Evolutionary conservation across 2,329 filamentous ascomycete species (phyloP).

Genomic region (Hortaea werneckii): DNA sequence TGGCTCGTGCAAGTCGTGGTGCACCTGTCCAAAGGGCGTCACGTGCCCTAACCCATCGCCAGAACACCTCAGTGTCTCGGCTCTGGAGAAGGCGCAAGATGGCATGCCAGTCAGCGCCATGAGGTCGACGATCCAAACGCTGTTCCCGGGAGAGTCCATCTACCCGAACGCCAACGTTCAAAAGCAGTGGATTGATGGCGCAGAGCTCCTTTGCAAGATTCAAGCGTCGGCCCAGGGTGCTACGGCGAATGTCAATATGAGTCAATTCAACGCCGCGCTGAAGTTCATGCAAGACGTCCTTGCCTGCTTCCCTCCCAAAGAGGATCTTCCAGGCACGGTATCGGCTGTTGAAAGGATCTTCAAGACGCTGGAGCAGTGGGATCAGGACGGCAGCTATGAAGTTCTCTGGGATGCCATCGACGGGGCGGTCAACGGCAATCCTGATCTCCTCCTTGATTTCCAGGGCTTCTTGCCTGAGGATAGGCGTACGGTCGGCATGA

Average conservation of each 20-base stretch:
- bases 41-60: not conserved
- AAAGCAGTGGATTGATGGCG: not conserved
- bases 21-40: conserved; percentile 1
- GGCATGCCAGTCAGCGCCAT: not conserved
- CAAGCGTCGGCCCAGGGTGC: no score
- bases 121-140: not conserved
- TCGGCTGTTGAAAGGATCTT: not conserved
- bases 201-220: no score
- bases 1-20: not conserved
- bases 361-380: not conserved
- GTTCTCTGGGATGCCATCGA: not conserved
- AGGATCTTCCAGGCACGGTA: not conserved
- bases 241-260: no score
- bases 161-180: no score
- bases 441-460: not conserved
- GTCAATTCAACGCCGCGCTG: not conserved
- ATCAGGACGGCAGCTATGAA: not conserved
- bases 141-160: not conserved
- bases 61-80: not conserved
- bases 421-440: not conserved
- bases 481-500: not conserved
- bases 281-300: not conserved
- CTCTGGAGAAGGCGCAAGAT: not conserved
- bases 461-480: not conserved
- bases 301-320: not conserved